A percentile compares a stretch with the other conserved stretches of the same genome.
These are phyloP conservation scores for Coprinopsis strossmayeri DNA, from an alignment of 768 basidiomycete species.

Conservation along the genomic window DNA sequence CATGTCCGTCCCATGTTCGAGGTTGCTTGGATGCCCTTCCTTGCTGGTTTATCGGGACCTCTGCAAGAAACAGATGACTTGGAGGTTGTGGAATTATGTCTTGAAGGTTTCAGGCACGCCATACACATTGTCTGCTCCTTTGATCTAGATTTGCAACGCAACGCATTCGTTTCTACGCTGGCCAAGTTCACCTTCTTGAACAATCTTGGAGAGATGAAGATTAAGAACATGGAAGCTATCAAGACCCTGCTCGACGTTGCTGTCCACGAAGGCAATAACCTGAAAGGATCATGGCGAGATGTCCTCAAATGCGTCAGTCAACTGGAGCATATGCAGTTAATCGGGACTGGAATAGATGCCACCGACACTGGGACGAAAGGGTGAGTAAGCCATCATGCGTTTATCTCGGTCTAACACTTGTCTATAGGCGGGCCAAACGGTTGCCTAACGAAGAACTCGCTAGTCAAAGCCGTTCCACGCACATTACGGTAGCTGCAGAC, in stretches of 20 bases:
- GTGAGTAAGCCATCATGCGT: too few species aligned
- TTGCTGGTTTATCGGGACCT: conserved; percentile 91
- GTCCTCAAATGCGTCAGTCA: conserved; percentile 97
- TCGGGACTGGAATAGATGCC: conserved; percentile 84
- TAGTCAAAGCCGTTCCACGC: conserved; percentile 93
- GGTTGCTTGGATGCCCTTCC: conserved; percentile 97
- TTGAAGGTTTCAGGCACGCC: conserved; percentile 96
- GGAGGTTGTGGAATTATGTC: conserved; percentile 83
- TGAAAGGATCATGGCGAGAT: conserved; percentile 95
- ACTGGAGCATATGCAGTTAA: conserved; percentile 96
- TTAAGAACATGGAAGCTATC: conserved; percentile 99
- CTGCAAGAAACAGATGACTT: conserved; percentile 94
- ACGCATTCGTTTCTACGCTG: conserved; percentile 95
- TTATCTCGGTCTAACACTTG: conserved; percentile 8
- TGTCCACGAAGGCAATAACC: conserved; percentile 91
- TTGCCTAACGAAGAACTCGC: conserved; percentile 89
- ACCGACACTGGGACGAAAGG: conserved; percentile 65
- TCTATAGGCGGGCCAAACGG: conserved; percentile 53
- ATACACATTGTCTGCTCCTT: conserved; percentile 96
- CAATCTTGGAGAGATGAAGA: conserved; percentile 97
- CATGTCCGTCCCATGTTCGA: conserved; percentile 99
- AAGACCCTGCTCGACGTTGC: conserved; percentile 92
- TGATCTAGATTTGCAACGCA: conserved; percentile 95
- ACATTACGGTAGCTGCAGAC: conserved; percentile 97
- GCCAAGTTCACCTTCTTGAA: conserved; percentile 97